Evolutionary conservation across 352 stramenopile species (phyloP), one percentile per base, ranked within the genome.

Genomic region (Blastocystis sp.): DNA sequence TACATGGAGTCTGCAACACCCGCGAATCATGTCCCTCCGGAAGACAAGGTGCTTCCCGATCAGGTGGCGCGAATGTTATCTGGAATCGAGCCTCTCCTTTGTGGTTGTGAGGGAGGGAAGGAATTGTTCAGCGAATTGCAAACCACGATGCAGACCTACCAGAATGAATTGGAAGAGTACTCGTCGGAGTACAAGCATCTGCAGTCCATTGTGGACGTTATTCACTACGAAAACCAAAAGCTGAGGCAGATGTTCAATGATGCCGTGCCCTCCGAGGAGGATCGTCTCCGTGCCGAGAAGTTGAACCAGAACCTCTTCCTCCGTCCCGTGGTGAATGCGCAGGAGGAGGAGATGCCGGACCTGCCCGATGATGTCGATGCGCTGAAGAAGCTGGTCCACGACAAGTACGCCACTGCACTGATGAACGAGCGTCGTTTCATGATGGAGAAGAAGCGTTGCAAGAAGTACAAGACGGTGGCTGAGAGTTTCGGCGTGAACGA

Each of bases 161-260:
- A 50, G 29, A 51, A 21, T 12, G 26, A 51, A 9, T 4, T 85
- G 26, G 33, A 41, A 16, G 74, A 67, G 19, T 51, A 45, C 37
- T 29, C 37, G 6, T 19, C n/a, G 13, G 51, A 67, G 16, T 69
- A 55, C 45, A 33, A 45, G n/a, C 13, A 35, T 29, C 33, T 85
- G 41, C 29, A 70, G 24, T 31, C n/a, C 1, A 37, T 33, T 0
- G 26, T 85, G 51, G 74, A 85, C 19, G 24, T 55, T 9, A 85
- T 85, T n/a, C 74, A 85, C 35, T 85, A 85, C 51, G 74, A 85
- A 24, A 85, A 85, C 61, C 74, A 85, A 29, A 67, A 70, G 45
- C 41, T 85, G 50, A 31, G 74, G 12, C 51, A 85, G 50, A 85
- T 85, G 74, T 66, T 51, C 19, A 85, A 69, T 31, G 59, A 66